Evolutionary conservation across 441 rosid species (phyloP).

Genomic region (Populus trichocarpa): DNA sequence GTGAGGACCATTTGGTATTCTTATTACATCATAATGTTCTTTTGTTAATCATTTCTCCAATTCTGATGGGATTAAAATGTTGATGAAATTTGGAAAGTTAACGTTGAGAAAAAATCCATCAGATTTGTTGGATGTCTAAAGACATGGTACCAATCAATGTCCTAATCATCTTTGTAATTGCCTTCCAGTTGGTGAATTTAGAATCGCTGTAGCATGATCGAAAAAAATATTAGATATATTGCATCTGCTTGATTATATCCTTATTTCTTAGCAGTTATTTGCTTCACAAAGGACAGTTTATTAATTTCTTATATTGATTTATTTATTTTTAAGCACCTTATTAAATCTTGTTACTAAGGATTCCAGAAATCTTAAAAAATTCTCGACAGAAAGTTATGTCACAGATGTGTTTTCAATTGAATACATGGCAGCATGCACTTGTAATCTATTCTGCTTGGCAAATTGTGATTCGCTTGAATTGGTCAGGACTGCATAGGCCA

Average conservation of each 20-base stretch:
- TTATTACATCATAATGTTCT: not conserved
- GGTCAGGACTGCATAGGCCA: not conserved
- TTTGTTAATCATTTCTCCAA: conserved; percentile 1
- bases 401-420: not conserved
- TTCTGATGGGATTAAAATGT: not conserved
- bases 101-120: not conserved
- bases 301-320: too few relatives aligned
- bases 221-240: too few relatives aligned
- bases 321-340: not conserved
- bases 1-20: not conserved
- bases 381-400: not conserved
- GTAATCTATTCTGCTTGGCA: not conserved
- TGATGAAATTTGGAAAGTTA: not conserved
- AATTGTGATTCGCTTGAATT: not conserved
- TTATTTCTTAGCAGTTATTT: not conserved
- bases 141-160: not conserved
- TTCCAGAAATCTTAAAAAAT: not conserved
- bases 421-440: not conserved
- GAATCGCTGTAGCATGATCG: not conserved
- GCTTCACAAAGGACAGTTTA: not conserved
- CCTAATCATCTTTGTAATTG: not conserved
- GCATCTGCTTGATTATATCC: not conserved
- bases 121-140: not conserved
- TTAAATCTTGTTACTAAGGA: not conserved
- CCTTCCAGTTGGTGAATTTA: not conserved